These are phyloP conservation scores for Mycosarcoma mackinlayi DNA, from an alignment of 1,284 basidiomycete species.

Conservation along the genomic window DNA sequence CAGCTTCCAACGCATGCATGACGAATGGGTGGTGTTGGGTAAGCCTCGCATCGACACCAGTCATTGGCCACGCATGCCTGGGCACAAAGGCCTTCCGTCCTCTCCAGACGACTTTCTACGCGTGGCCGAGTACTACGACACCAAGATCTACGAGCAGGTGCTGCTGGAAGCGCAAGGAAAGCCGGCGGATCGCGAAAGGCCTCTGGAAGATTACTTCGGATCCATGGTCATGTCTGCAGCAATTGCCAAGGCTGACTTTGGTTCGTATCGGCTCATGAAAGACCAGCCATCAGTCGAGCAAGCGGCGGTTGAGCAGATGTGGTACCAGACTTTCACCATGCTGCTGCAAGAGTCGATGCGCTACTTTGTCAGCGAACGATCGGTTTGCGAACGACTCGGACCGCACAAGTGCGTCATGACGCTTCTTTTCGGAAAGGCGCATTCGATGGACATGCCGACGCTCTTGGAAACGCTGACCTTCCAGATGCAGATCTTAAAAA, in stretches of 20 bases:
- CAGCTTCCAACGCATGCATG: constrained; percentile 36
- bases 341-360: constrained; percentile 24
- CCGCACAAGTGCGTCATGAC: constrained; percentile 23
- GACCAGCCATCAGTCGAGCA: constrained; percentile 10
- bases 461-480: constrained; percentile 19
- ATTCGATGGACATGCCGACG: constrained; percentile 15
- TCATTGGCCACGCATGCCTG: constrained; percentile 37
- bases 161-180: constrained; percentile 24
- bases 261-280: constrained; percentile 9
- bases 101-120: constrained; percentile 20
- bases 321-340: constrained; percentile 31
- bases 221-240: constrained; percentile 27
- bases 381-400: constrained; percentile 33
- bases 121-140: constrained; percentile 33
- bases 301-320: constrained; percentile 4
- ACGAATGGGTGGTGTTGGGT: constrained; percentile 39
- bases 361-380: constrained; percentile 24
- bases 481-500: constrained; percentile 36
- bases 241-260: constrained; percentile 28
- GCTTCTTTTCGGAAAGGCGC: constrained; percentile 28
- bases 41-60: constrained; percentile 27
- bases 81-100: constrained; percentile 31
- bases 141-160: constrained; percentile 29
- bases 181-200: constrained; percentile 29
- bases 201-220: constrained; percentile 33